phyloP scores from a whole-genome alignment of 2,329 filamentous ascomycete species.

The Cordyceps cicadae region DNA sequence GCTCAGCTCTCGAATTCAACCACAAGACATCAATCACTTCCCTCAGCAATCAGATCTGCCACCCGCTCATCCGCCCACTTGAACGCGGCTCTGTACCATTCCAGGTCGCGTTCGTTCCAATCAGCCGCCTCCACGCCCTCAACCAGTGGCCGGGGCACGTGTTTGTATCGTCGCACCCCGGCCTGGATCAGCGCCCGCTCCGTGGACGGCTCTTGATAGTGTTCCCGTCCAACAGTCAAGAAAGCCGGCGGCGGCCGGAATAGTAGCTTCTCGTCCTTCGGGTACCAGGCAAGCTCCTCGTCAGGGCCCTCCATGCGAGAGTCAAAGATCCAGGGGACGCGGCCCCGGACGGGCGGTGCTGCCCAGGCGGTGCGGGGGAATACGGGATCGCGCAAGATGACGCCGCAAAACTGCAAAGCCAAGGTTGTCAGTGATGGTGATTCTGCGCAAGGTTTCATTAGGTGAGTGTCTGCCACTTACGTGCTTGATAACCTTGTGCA shows the following conservation, averaged over 20 bases:
- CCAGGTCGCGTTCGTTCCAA: conserved; percentile 53
- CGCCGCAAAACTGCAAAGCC: conserved; percentile 17
- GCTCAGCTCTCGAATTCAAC: no score
- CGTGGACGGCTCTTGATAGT: conserved; percentile 46
- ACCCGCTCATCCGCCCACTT: conserved; percentile 55
- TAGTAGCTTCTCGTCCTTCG: no score
- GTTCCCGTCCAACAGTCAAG: conserved; percentile 59
- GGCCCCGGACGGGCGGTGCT: conserved; percentile 19
- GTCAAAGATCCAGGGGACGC: no score
- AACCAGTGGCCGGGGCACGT: conserved; percentile 56
- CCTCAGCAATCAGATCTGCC: not conserved
- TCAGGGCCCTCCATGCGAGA: no score
- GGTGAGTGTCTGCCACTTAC: conserved; percentile 16
- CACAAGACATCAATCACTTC: no score
- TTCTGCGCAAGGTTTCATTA: not conserved
- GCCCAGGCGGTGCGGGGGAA: conserved; percentile 25
- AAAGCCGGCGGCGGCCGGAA: conserved; percentile 49
- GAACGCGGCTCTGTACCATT: conserved; percentile 61
- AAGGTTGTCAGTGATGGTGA: not conserved
- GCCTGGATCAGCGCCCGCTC: conserved; percentile 57
- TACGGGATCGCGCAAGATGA: conserved; percentile 42
- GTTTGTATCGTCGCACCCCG: conserved; percentile 59
- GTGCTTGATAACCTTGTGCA: conserved; percentile 41
- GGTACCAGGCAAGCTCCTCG: no score
- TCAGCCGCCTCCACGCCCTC: conserved; percentile 65